A percentile compares a stretch with the other conserved stretches of the same genome.
Conservation (phyloP, 2,329 filamentous ascomycete species). For the Calonectria leucothoes region DNA sequence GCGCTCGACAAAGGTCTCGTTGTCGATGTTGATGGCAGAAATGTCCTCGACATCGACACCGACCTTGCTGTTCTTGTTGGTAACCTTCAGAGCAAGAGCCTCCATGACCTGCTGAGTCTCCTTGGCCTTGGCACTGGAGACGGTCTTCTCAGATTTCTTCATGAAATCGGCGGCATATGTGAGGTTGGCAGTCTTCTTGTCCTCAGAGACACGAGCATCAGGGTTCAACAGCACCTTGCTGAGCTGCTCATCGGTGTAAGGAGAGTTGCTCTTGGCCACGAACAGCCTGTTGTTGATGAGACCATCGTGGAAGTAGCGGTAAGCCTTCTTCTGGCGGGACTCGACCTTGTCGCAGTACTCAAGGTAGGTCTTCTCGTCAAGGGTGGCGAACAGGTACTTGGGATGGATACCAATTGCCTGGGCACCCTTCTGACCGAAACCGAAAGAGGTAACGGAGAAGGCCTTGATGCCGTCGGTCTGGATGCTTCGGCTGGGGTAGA, state of each 20-base stretch:
- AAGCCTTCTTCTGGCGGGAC: conserved; percentile 96
- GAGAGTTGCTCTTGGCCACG: conserved; percentile 91
- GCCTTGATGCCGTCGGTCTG: conserved; percentile 99
- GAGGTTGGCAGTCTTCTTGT: conserved; percentile 88
- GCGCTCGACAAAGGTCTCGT: conserved; percentile 92
- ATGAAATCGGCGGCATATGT: conserved; percentile 78
- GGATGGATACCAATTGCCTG: conserved; percentile 98
- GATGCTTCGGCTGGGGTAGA: conserved; percentile 94
- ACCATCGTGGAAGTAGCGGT: conserved; percentile 98
- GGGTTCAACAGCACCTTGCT: conserved; percentile 93
- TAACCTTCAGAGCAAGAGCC: conserved; percentile 74
- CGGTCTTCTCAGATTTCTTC: conserved; percentile 70
- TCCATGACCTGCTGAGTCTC: conserved; percentile 82
- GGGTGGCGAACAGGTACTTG: conserved; percentile 93
- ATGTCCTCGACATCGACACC: conserved; percentile 96
- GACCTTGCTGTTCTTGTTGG: conserved; percentile 75
- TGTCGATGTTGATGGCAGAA: conserved; percentile 87
- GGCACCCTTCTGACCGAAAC: conserved; percentile 98
- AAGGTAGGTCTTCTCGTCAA: conserved; percentile 85
- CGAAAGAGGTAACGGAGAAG: conserved; percentile 98
- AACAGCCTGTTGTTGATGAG: conserved; percentile 98
- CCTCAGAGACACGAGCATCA: conserved; percentile 82
- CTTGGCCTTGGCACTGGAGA: conserved; percentile 62
- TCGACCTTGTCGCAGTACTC: conserved; percentile 90
- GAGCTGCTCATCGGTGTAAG: conserved; percentile 90